Conservation (phyloP, 805 yeast genomes). For the Torulaspora microellipsoides region DNA sequence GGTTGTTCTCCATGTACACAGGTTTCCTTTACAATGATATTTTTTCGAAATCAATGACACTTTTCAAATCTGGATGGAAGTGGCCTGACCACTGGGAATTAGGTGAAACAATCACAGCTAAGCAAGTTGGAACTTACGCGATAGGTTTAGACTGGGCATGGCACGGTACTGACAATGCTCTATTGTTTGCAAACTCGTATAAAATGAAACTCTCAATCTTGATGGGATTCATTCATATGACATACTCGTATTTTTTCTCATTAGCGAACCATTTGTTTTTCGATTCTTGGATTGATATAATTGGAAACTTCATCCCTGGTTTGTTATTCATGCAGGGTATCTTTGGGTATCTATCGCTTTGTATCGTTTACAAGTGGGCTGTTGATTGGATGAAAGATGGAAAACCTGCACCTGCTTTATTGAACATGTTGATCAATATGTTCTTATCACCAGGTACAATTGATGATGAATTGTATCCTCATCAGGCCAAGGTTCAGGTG, state of each 20-base stretch:
- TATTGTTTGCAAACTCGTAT: conserved; percentile 66
- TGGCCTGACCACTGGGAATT: conserved; percentile 53
- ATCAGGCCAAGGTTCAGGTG: conserved; percentile 60
- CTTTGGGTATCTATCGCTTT: conserved; percentile 64
- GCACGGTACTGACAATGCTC: conserved; percentile 76
- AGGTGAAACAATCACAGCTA: conserved; percentile 47
- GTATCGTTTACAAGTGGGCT: conserved; percentile 70
- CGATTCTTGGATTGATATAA: conserved; percentile 56
- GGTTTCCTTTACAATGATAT: conserved; percentile 70
- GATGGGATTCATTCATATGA: conserved; percentile 74
- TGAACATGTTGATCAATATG: conserved; percentile 74
- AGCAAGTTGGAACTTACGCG: conserved; percentile 48
- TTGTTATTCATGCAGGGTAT: conserved; percentile 70
- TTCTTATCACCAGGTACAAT: conserved; percentile 67
- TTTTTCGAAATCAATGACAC: conserved; percentile 63
- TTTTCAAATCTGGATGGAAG: conserved; percentile 67
- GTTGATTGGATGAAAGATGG: conserved; percentile 62
- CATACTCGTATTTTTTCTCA: conserved; percentile 65
- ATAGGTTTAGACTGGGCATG: conserved; percentile 69
- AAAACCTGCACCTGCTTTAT: conserved; percentile 64
- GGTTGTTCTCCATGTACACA: conserved; percentile 66
- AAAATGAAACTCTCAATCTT: conserved; percentile 73
- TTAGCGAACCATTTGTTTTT: conserved; percentile 57
- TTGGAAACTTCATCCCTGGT: conserved; percentile 73
- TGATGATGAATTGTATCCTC: conserved; percentile 60